phyloP scores from a whole-genome alignment of 768 basidiomycete species.

The Boletus edulis region DNA sequence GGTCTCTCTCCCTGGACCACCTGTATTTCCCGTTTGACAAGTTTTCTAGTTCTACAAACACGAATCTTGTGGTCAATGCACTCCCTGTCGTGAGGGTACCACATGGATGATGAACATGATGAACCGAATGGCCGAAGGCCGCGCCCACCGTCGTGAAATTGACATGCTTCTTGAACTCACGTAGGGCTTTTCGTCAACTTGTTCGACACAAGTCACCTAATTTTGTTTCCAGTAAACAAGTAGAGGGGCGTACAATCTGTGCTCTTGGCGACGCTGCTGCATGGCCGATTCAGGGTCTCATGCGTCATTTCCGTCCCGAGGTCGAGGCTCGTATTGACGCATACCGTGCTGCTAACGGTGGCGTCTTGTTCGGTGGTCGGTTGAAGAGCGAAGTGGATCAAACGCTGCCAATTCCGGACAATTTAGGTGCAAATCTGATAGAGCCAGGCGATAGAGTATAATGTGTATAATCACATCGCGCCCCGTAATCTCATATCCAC shows the following conservation, averaged over 20 bases:
- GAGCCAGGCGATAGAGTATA: conserved; percentile 38
- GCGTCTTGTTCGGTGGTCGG: conserved; percentile 86
- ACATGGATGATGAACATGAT: conserved; percentile 99
- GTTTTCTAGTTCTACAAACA: conserved; percentile 86
- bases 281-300: conserved; percentile 97
- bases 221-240: conserved; percentile 69
- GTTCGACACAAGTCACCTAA: background rate
- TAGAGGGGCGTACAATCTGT: conserved; percentile 96
- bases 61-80: conserved; percentile 97
- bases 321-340: conserved; percentile 85
- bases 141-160: conserved; percentile 90
- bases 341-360: conserved; percentile 73
- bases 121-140: conserved; percentile 91
- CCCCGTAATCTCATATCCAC: conserved; percentile 2
- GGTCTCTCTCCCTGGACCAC: conserved; percentile 13
- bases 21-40: background rate
- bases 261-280: conserved; percentile 97
- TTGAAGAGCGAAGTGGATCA: conserved; percentile 67
- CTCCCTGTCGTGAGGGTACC: conserved; percentile 91
- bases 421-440: conserved; percentile 54
- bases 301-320: conserved; percentile 96
- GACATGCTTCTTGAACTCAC: conserved; percentile 97
- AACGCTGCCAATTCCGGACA: conserved; percentile 71
- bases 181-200: conserved; percentile 39
- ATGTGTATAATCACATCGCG: conserved; percentile 3